A percentile compares a stretch with the other conserved stretches of the same genome.
Evolutionary conservation across 352 stramenopile genomes (phyloP).

Genomic region (Pythium vanterpoolii): DNA sequence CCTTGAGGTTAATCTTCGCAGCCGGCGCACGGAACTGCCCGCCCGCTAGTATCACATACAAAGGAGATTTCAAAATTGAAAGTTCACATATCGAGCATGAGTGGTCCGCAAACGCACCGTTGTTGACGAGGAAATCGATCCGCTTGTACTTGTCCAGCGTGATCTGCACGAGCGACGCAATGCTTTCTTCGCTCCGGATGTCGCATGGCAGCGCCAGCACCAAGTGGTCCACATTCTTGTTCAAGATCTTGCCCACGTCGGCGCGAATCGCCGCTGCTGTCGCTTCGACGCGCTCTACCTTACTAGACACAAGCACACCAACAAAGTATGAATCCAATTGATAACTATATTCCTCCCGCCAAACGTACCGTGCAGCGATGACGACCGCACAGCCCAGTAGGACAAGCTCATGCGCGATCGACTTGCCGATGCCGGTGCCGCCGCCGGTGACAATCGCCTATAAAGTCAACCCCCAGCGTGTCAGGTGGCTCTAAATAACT

Average conservation of each 20-base stretch:
- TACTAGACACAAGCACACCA: constrained; percentile 23
- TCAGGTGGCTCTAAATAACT: not conserved
- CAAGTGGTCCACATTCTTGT: constrained; percentile 23
- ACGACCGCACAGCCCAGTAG: constrained; percentile 66
- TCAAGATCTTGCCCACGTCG: constrained; percentile 27
- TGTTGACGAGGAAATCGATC: constrained; percentile 93
- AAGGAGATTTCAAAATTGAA: too few relatives aligned
- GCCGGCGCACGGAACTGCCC: constrained; percentile 89
- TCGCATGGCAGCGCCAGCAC: constrained; percentile 52
- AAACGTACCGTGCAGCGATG: constrained; percentile 47
- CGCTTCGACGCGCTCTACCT: constrained; percentile 44
- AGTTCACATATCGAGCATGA: too few relatives aligned
- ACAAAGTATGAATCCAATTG: not conserved
- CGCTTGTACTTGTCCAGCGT: constrained; percentile 63
- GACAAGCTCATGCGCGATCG: constrained; percentile 69
- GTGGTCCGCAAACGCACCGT: constrained; percentile 35
- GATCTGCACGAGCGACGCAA: constrained; percentile 56
- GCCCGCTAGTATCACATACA: constrained; percentile 37
- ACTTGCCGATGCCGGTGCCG: constrained; percentile 76
- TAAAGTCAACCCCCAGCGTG: not conserved
- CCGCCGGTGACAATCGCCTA: constrained; percentile 74
- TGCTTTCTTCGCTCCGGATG: constrained; percentile 58
- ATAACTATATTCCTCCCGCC: not conserved
- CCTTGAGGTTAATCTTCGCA: constrained; percentile 85
- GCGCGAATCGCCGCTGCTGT: constrained; percentile 48